Evolutionary conservation across 1,284 basidiomycete genomes (phyloP).

Genomic region (Phenoliferia sp.): DNA sequence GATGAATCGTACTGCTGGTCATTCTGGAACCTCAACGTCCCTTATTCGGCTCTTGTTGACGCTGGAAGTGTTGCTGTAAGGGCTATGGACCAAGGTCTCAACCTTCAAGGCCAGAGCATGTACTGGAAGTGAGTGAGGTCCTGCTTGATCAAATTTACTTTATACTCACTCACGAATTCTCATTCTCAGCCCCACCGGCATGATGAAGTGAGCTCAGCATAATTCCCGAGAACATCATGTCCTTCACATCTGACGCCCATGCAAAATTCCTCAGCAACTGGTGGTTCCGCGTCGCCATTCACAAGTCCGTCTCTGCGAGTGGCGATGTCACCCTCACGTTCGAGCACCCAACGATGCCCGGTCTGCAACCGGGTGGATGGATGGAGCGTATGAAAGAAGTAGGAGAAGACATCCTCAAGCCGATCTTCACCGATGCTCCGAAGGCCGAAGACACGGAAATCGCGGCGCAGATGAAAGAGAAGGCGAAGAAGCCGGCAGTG

Average conservation of each 20-base stretch:
- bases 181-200: constrained; percentile 14
- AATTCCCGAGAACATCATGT: neutral
- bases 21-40: constrained; percentile 55
- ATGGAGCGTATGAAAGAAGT: constrained; percentile 57
- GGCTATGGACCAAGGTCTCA: constrained; percentile 56
- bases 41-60: constrained; percentile 43
- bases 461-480: neutral
- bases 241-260: neutral
- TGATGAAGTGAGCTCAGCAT: constrained; percentile 20
- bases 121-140: constrained; percentile 39
- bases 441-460: constrained; percentile 2
- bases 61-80: constrained; percentile 52
- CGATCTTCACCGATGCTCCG: constrained; percentile 42
- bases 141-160: neutral
- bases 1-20: constrained; percentile 63
- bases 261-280: constrained; percentile 34
- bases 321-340: constrained; percentile 46
- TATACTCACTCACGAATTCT: neutral
- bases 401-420: constrained; percentile 50
- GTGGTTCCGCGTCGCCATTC: constrained; percentile 60
- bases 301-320: constrained; percentile 40
- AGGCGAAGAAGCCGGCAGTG: constrained; percentile 33
- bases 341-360: constrained; percentile 60
- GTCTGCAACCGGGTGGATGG: constrained; percentile 55
- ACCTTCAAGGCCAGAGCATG: constrained; percentile 53